Evolutionary conservation across 345 rosid genomes (phyloP).

Genomic region (Eucalyptus lansdowneana): DNA sequence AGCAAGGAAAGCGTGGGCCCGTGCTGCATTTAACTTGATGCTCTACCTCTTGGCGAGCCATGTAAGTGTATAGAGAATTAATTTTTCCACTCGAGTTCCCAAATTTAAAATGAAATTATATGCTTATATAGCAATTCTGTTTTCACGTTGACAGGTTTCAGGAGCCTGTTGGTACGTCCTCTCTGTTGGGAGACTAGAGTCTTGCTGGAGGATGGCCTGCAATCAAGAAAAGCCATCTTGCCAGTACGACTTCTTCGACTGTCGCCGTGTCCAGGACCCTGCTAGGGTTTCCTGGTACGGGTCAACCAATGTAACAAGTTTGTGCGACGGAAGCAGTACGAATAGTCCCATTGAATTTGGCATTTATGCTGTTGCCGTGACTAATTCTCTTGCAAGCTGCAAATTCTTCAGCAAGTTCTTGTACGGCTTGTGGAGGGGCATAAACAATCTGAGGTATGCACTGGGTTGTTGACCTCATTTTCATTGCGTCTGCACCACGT

Average conservation of each 20-base stretch:
- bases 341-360: neutral
- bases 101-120: neutral
- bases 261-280: neutral
- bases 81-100: neutral
- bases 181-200: conserved; percentile 16
- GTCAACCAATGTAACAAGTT: conserved; percentile 2
- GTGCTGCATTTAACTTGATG: conserved; percentile 19
- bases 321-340: neutral
- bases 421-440: conserved; percentile 22
- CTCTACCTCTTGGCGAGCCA: conserved; percentile 31
- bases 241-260: conserved; percentile 2
- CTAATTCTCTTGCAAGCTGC: neutral
- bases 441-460: conserved; percentile 15
- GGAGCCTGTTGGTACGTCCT: conserved; percentile 28
- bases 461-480: neutral
- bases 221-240: conserved; percentile 6
- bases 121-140: neutral
- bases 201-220: conserved; percentile 23
- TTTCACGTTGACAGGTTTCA: conserved; percentile 1
- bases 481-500: neutral
- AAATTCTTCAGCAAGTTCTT: conserved; percentile 16
- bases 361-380: neutral
- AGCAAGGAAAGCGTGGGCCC: conserved; percentile 17
- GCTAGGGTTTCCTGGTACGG: neutral
- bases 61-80: neutral